phyloP scores from a whole-genome alignment of 805 yeast species.

The Tetrapisispora taiwanensis region DNA sequence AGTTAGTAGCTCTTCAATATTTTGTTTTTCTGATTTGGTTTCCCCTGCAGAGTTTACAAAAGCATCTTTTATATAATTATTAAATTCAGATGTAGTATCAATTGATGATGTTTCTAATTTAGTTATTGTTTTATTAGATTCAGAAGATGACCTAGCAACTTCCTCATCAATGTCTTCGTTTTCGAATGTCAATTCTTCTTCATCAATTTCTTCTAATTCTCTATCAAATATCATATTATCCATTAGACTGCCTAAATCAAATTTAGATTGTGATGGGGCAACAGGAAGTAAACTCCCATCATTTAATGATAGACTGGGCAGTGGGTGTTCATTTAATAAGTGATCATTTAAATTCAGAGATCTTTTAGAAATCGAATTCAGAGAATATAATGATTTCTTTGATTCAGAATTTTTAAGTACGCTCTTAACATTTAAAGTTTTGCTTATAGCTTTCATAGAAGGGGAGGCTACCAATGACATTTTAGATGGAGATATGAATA shows the following conservation, averaged over 20 bases:
- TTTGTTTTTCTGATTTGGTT: background rate
- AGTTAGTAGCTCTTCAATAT: background rate
- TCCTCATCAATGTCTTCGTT: background rate
- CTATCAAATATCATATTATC: slow-evolving; percentile 24
- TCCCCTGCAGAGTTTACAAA: background rate
- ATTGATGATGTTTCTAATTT: background rate
- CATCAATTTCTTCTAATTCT: slow-evolving; percentile 19
- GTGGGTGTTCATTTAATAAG: slow-evolving; percentile 9
- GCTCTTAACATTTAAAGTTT: slow-evolving; percentile 7
- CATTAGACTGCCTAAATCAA: slow-evolving; percentile 26
- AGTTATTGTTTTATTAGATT: background rate
- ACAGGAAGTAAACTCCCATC: slow-evolving; percentile 12
- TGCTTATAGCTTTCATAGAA: slow-evolving; percentile 3
- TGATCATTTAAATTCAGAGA: slow-evolving; percentile 27
- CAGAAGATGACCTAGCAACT: background rate
- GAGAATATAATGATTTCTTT: slow-evolving; percentile 26
- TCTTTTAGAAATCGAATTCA: slow-evolving; percentile 28
- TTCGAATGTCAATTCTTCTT: slow-evolving; percentile 11
- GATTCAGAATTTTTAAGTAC: slow-evolving; percentile 25
- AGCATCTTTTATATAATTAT: background rate
- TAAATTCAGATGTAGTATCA: background rate
- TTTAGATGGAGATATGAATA: slow-evolving; percentile 10
- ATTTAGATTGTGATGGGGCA: slow-evolving; percentile 12
- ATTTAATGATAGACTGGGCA: background rate
- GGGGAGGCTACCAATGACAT: slow-evolving; percentile 6